Conservation (phyloP, 2,329 filamentous ascomycete genomes). For the Rosellinia necatrix region DNA sequence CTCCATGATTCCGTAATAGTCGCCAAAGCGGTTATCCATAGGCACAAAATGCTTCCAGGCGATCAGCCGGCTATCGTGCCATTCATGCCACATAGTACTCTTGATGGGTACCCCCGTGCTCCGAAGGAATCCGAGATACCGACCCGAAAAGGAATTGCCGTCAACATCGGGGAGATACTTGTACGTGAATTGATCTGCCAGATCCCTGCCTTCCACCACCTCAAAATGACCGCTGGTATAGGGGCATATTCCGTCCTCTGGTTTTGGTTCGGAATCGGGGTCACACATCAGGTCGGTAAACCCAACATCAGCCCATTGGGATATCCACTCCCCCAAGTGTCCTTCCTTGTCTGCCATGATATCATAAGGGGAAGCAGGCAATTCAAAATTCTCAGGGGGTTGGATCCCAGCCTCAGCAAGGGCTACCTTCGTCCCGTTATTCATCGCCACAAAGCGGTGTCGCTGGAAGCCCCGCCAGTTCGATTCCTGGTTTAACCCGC, state of each 20-base stretch:
- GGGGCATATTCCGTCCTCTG: slow-evolving; percentile 47
- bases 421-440: slow-evolving; percentile 65
- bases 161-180: slow-evolving; percentile 80
- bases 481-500: slow-evolving; percentile 59
- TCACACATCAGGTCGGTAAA: slow-evolving; percentile 61
- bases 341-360: slow-evolving; percentile 51
- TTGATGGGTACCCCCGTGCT: slow-evolving; percentile 76
- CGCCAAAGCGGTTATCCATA: slow-evolving; percentile 74
- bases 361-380: slow-evolving; percentile 54
- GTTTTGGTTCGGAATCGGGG: slow-evolving; percentile 38
- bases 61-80: slow-evolving; percentile 76
- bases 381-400: slow-evolving; percentile 56
- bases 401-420: slow-evolving; percentile 51
- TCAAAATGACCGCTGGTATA: slow-evolving; percentile 56
- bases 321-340: slow-evolving; percentile 55
- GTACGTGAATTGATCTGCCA: slow-evolving; percentile 60
- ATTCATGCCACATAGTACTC: slow-evolving; percentile 77
- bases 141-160: slow-evolving; percentile 72
- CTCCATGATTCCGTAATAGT: slow-evolving; percentile 73
- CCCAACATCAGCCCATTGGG: slow-evolving; percentile 53
- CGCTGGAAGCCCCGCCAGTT: slow-evolving; percentile 77
- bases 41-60: slow-evolving; percentile 83
- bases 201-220: slow-evolving; percentile 45
- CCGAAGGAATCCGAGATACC: slow-evolving; percentile 70
- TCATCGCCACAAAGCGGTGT: slow-evolving; percentile 75